These are phyloP conservation scores for Vigna mungo DNA, from an alignment of 306 rosid species.

Conservation along the genomic window DNA sequence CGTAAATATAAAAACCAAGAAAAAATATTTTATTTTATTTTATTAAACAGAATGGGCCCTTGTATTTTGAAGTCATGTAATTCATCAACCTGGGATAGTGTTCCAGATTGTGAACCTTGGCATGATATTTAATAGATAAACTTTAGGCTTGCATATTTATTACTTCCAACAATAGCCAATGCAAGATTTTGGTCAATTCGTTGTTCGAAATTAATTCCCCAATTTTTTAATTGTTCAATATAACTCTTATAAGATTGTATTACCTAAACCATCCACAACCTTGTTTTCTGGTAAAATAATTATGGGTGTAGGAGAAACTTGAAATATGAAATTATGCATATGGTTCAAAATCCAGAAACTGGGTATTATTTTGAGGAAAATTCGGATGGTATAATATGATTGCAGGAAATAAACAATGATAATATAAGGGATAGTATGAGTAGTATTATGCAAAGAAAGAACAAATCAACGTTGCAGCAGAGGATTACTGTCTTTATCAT, in stretches of 20 bases:
- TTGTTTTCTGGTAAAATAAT: slow-evolving; percentile 2
- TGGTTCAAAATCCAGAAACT: not conserved
- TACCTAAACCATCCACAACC: not conserved
- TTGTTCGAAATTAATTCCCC: not conserved
- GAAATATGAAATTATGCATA: not conserved
- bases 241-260: not conserved
- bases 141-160: not conserved
- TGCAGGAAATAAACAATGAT: too few species aligned
- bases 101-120: slow-evolving; percentile 27
- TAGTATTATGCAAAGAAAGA: too few species aligned
- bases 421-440: too few species aligned
- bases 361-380: not conserved
- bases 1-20: not conserved
- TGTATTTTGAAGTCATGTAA: slow-evolving; percentile 16
- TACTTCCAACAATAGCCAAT: not conserved
- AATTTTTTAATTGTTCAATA: not conserved
- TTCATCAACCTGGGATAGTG: slow-evolving; percentile 28
- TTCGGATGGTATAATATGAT: too few species aligned
- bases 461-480: too few species aligned
- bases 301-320: not conserved
- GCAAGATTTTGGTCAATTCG: not conserved
- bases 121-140: slow-evolving; percentile 24
- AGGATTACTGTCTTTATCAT: too few species aligned
- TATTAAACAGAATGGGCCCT: not conserved
- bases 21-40: not conserved